Base-by-base conservation (phyloP, 2,329 filamentous ascomycete species). In the Colletotrichum falcatum region DNA sequence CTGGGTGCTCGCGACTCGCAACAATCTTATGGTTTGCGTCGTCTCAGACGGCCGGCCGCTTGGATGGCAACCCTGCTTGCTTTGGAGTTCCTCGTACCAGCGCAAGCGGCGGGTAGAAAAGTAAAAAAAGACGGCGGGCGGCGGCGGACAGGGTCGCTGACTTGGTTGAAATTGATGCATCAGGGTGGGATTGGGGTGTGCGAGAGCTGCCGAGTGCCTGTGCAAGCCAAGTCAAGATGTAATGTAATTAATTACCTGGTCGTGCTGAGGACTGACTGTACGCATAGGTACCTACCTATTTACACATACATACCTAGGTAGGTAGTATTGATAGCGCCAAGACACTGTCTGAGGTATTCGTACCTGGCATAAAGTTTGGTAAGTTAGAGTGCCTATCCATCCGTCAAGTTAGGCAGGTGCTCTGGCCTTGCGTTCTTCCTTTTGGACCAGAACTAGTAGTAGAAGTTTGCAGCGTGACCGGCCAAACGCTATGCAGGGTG, bases 21-120 rank as follows among this genome's bases (percentile, higher is more conserved):
- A 55, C 56, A 56, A 35, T 58, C 42, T 56, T 55, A 56, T 56
- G 16, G 56, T 49, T 39, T 66, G 62, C 58, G 61, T 66, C 67
- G 49, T 56, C 63, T 56, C 56, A 58, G 59, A 65, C 51, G 7
- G 51, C 42, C 42, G 51, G 44, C 33, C 58, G 56, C 56, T 51
- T 56, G 35, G 56, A 46, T 20, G 44, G 23, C n/a, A 48, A n/a
- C 20, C 30, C 42, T 35, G 44, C 30, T 66, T 61, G n/a, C 65
- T 63, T 20, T 20, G 20, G 46, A 26, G 23, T 23, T 49, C 39
- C 14, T 42, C n/a, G 23, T 60, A 30, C 55, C 39, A 35, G 46
- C 39, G 33, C 30, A 20, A 35, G 35, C 16, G 26, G 23, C 26
- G 44, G 28, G 56, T 26, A 48, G 42, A 20, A 30, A 56, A 48